Base-by-base conservation (phyloP, 1,139 yeast genomes). In the Trichomonascaceae sp. region DNA sequence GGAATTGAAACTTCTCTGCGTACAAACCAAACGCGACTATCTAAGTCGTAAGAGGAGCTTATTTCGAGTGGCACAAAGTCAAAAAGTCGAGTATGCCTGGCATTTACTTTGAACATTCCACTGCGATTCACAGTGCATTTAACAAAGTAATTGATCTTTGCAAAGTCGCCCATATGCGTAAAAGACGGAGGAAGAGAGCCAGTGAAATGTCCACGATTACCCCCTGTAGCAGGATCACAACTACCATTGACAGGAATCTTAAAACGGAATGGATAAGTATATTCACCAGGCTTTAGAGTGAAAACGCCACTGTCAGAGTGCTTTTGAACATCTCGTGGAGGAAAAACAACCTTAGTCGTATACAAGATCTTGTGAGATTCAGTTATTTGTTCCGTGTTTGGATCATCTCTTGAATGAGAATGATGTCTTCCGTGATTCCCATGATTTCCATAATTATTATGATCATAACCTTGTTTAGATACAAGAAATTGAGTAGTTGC, bases 41-140 rank as follows among this genome's bases (percentile, higher is more conserved):
- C 27, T 18, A 22, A 7, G 13, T 17, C 13, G 58, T 61, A 45
- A 55, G 54, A 48, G 61, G 55, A 61, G 3, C 73, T 73, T 44
- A 70, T 68, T 61, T 82, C 86, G 52, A 80, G 69, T 0, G 86
- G 87, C 38, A 79, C 63, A 57, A 83, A 80, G 1, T 72, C 69
- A 60, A 83, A 80, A 1, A 84, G 83, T 53, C 76, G 79, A 47
- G 66, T 67, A 5, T 77, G 68, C 48, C 86, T 69, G 45, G 79
- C 65, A 58, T 81, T 83, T 45, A 75, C 58, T 58, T 79, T 80
- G 53, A 82, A 66, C 48, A 83, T 63, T 3, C 84, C 77, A 1
- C 84, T 71, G 53, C 85, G 67, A 56, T 78, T 80, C 49, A 83
- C 82, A 0, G 87, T 82, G 9, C 76, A 86, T 63, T 83, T 83